These are phyloP conservation scores for Podospora pseudopauciseta DNA, from an alignment of 495 filamentous ascomycete genomes.

Conservation along the genomic window DNA sequence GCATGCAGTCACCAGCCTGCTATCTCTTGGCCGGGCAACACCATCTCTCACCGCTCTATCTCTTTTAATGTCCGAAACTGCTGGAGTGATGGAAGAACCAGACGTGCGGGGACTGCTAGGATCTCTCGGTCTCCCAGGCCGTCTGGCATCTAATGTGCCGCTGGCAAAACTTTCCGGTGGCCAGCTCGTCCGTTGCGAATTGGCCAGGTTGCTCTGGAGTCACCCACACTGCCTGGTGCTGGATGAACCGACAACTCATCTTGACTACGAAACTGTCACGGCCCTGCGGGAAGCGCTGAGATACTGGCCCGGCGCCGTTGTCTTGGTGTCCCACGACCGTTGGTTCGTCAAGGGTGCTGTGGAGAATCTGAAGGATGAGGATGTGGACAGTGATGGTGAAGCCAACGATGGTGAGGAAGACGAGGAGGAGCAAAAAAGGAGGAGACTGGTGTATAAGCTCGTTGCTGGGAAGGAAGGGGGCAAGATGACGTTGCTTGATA, in stretches of 20 bases:
- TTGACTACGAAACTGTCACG: constrained; percentile 72
- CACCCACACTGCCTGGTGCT: constrained; percentile 71
- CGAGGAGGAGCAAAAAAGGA: constrained; percentile 36
- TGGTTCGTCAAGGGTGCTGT: constrained; percentile 68
- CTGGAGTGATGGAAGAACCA: constrained; percentile 54
- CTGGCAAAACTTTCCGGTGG: constrained; percentile 67
- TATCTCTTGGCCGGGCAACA: constrained; percentile 40
- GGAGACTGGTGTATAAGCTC: constrained; percentile 58
- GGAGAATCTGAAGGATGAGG: constrained; percentile 58
- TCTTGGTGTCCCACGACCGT: constrained; percentile 73
- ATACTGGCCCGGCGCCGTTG: constrained; percentile 64
- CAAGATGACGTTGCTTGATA: constrained; percentile 49
- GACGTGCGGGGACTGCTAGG: constrained; percentile 59
- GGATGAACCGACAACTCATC: constrained; percentile 82
- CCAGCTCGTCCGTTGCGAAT: constrained; percentile 71
- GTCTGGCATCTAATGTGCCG: constrained; percentile 65
- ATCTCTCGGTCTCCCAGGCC: constrained; percentile 62
- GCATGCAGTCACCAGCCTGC: constrained; percentile 66
- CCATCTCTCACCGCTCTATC: constrained; percentile 58
- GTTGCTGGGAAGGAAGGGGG: constrained; percentile 39
- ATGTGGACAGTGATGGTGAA: constrained; percentile 47
- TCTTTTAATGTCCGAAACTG: constrained; percentile 48
- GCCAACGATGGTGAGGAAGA: constrained; percentile 44
- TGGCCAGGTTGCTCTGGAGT: constrained; percentile 64
- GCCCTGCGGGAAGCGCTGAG: constrained; percentile 63